Conservation (phyloP, 108 stramenopile species). For the Seminavis robusta region DNA sequence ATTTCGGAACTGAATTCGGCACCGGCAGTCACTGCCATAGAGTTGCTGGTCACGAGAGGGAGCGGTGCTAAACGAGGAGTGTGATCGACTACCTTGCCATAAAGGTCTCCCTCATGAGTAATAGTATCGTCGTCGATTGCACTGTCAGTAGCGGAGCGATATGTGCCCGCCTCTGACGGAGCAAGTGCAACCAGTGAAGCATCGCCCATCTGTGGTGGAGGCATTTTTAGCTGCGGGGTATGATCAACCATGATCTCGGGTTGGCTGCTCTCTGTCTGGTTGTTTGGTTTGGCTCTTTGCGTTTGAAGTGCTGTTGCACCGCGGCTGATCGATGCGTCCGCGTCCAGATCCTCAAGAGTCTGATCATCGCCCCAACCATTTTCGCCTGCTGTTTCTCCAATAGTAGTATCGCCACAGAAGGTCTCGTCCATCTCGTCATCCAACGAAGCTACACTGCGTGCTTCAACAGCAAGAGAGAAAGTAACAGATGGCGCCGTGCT, state of each 20-base stretch:
- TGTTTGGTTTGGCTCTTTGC: too few species aligned
- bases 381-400: slow-evolving; percentile 9
- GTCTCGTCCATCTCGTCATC: slow-evolving; percentile 42
- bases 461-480: too few species aligned
- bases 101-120: slow-evolving; percentile 9
- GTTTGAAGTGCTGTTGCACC: too few species aligned
- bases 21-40: neutral
- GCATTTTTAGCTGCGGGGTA: slow-evolving; percentile 1
- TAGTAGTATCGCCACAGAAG: neutral
- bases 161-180: too few species aligned
- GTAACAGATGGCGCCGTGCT: too few species aligned
- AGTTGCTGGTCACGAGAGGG: neutral
- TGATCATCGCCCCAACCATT: slow-evolving; percentile 20
- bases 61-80: slow-evolving; percentile 6
- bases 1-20: neutral
- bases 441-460: neutral
- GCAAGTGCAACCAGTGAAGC: slow-evolving; percentile 9
- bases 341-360: too few species aligned
- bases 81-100: slow-evolving; percentile 40
- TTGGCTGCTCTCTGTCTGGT: too few species aligned
- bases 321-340: too few species aligned
- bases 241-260: slow-evolving; percentile 22
- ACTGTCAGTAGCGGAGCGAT: too few species aligned
- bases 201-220: neutral
- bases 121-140: slow-evolving; percentile 24